Base-by-base conservation (phyloP, 805 yeast species). In the Helenozyma rhizophorensis region DNA sequence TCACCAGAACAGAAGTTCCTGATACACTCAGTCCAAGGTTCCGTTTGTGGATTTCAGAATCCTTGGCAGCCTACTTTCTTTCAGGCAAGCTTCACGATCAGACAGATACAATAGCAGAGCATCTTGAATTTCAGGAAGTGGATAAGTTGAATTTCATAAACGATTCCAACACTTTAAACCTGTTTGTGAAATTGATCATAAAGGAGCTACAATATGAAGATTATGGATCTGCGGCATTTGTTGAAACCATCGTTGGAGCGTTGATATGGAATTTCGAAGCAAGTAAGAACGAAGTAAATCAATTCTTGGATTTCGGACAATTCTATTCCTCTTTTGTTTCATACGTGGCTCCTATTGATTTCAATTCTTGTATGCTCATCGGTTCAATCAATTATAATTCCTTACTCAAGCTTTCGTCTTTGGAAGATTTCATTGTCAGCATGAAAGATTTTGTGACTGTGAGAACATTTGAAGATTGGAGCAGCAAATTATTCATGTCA, bases 181-280 rank as follows among this genome's bases (percentile, higher is more conserved):
- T 16, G 16, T 23, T 43, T 13, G 13, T 43, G 14, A 9, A 16
- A 3, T n/a, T 22, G 12, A n/a, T 72, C 21, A 14, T 55, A 0
- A 34, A 42, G 0, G 34, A 39, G 8, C 33, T 50, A 9, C 38
- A 45, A 1, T 21, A 31, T 1, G 40, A 45, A 14, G 11, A 21
- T 10, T 28, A 30, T 14, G 33, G 31, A 6, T 19, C 26, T 6
- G 22, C 23, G 6, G 43, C 46, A 3, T 39, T 39, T 14, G 54
- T 68, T 26, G 75, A 73, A 24, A 39, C 64, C 4, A 47, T 68
- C 5, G 25, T 68, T 7, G 76, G 77, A 1, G 62, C 55, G 8
- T 46, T 71, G 12, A 38, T 68, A 1, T 43, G 54, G 36, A 56
- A 53, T 18, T 53, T 48, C 33, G 38, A 45, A n/a, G 27, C 33